These are phyloP conservation scores for Amanita fuliginea DNA, from an alignment of 768 basidiomycete species.

Conservation along the genomic window DNA sequence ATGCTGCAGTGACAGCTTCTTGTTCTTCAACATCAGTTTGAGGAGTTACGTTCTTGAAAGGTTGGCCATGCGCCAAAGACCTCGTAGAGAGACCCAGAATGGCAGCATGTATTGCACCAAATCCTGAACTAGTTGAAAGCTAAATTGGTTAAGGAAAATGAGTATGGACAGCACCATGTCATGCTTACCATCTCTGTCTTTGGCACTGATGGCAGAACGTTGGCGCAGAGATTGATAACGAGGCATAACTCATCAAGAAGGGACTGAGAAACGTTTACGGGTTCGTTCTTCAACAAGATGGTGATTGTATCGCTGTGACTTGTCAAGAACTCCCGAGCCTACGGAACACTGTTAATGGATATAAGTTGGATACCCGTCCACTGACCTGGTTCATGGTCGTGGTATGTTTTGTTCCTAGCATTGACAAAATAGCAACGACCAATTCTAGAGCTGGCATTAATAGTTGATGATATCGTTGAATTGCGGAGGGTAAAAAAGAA, in stretches of 20 bases:
- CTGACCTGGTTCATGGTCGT: constrained; percentile 62
- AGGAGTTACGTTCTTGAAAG: constrained; percentile 46
- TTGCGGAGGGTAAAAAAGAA: constrained; percentile 78
- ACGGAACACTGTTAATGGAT: neutral
- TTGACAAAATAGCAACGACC: constrained; percentile 64
- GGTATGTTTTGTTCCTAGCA: constrained; percentile 58
- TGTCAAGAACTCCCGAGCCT: constrained; percentile 76
- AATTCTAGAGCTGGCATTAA: constrained; percentile 83
- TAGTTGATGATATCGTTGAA: constrained; percentile 86
- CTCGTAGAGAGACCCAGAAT: constrained; percentile 67
- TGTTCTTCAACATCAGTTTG: constrained; percentile 56
- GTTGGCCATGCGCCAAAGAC: constrained; percentile 49
- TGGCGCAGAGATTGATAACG: constrained; percentile 60
- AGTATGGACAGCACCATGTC: neutral
- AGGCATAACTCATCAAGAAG: constrained; percentile 74
- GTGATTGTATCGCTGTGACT: constrained; percentile 78
- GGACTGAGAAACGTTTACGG: constrained; percentile 47
- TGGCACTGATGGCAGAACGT: constrained; percentile 60
- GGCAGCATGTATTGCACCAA: constrained; percentile 77
- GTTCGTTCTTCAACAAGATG: constrained; percentile 70
- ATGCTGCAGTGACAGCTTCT: constrained; percentile 40
- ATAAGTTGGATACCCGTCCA: constrained; percentile 1
- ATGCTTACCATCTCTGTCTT: constrained; percentile 66
- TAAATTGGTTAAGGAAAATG: constrained; percentile 11
- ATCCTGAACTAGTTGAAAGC: constrained; percentile 62